phyloP scores from a whole-genome alignment of 2,329 filamentous ascomycete species.

The Cercospora sojina region DNA sequence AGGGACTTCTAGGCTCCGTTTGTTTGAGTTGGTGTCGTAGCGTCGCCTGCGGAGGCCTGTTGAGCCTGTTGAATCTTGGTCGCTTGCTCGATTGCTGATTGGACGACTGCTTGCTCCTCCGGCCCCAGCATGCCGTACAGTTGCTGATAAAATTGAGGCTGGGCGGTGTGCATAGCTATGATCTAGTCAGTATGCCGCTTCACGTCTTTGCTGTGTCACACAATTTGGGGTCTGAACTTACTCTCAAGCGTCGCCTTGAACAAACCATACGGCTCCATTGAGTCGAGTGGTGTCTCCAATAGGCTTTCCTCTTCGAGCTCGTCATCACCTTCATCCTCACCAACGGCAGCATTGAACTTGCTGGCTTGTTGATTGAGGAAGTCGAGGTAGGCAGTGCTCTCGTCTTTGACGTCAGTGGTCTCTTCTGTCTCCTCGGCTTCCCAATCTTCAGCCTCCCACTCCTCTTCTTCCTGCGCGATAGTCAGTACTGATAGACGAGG shows the following conservation, averaged over 20 bases:
- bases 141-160: conserved; percentile 81
- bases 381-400: conserved; percentile 90
- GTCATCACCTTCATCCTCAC: conserved; percentile 71
- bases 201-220: background rate
- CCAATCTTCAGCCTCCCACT: conserved; percentile 77
- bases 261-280: conserved; percentile 87
- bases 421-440: conserved; percentile 64
- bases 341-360: conserved; percentile 53
- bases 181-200: background rate
- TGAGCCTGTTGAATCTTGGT: conserved; percentile 49
- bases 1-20: conserved; percentile 8
- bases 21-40: conserved; percentile 10
- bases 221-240: conserved; percentile 41
- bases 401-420: conserved; percentile 70
- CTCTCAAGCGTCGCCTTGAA: conserved; percentile 66
- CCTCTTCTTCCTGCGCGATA: conserved; percentile 61
- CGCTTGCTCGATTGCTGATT: conserved; percentile 73
- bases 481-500: conserved; percentile 12
- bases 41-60: conserved; percentile 14
- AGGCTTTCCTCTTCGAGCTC: conserved; percentile 89
- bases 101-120: conserved; percentile 79
- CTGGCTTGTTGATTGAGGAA: conserved; percentile 80
- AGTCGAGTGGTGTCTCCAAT: conserved; percentile 90
- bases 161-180: conserved; percentile 73
- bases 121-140: conserved; percentile 75